Evolutionary conservation across 2,329 filamentous ascomycete genomes (phyloP).

Genomic region (Botrytis squamosa): DNA sequence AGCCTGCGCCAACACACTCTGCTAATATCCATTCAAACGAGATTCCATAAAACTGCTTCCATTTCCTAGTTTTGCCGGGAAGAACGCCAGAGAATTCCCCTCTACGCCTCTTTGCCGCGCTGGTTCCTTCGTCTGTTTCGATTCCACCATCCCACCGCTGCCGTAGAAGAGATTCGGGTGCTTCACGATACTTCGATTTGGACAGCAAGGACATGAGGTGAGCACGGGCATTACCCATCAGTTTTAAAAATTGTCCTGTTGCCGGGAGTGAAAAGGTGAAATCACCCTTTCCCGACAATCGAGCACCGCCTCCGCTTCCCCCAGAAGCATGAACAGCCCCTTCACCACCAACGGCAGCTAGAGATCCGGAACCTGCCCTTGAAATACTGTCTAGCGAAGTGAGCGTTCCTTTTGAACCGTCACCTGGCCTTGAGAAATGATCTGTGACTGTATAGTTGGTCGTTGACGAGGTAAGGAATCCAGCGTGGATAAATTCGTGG

Average conservation of each 20-base stretch:
- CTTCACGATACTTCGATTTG: slow-evolving; percentile 61
- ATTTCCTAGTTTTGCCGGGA: slow-evolving; percentile 63
- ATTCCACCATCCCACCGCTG: slow-evolving; percentile 72
- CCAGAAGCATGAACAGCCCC: slow-evolving; percentile 63
- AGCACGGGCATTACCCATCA: slow-evolving; percentile 59
- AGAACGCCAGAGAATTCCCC: slow-evolving; percentile 57
- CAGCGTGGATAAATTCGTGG: slow-evolving; percentile 60
- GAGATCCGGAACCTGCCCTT: slow-evolving; percentile 64
- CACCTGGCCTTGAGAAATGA: slow-evolving; percentile 44
- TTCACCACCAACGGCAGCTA: slow-evolving; percentile 68
- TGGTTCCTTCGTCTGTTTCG: slow-evolving; percentile 46
- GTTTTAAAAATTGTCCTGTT: slow-evolving; percentile 65
- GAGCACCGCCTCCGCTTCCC: slow-evolving; percentile 45
- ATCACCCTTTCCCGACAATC: slow-evolving; percentile 30
- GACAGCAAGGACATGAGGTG: slow-evolving; percentile 60
- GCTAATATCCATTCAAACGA: slow-evolving; percentile 70
- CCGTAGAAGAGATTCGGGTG: slow-evolving; percentile 58
- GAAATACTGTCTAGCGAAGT: slow-evolving; percentile 62
- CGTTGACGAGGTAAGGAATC: slow-evolving; percentile 61
- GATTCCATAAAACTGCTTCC: slow-evolving; percentile 69
- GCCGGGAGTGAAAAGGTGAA: slow-evolving; percentile 64
- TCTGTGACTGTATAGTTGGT: slow-evolving; percentile 42
- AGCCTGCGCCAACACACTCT: slow-evolving; percentile 67
- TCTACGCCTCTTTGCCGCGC: slow-evolving; percentile 50
- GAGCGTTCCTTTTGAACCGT: slow-evolving; percentile 48